Evolutionary conservation across 257 asterid species (phyloP).

Genomic region (Solanum habrochaites): DNA sequence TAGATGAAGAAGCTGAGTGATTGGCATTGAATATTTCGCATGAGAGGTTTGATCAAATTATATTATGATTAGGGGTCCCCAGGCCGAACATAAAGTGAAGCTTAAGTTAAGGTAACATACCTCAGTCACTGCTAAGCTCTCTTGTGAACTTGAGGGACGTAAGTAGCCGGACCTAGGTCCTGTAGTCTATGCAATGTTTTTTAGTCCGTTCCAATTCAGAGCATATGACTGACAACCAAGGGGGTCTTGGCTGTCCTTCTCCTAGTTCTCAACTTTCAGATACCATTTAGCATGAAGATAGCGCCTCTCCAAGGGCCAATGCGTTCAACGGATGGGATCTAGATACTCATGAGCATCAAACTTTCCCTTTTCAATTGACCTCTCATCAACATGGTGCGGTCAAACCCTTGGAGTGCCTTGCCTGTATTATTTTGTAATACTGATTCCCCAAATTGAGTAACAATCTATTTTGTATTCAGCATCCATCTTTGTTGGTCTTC

Average conservation of each 20-base stretch:
- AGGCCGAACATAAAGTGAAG: neutral
- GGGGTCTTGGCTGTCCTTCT: constrained; percentile 80
- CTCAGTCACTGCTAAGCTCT: constrained; percentile 21
- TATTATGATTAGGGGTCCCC: neutral
- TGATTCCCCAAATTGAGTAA: constrained; percentile 66
- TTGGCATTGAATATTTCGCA: neutral
- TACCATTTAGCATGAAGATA: constrained; percentile 59
- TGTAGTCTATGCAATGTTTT: constrained; percentile 22
- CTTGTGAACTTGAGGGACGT: constrained; percentile 13
- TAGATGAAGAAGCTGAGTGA: neutral
- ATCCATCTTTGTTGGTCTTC: constrained; percentile 91
- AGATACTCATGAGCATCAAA: constrained; percentile 47
- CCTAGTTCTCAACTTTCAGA: constrained; percentile 70
- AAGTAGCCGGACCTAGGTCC: constrained; percentile 7
- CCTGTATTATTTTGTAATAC: constrained; percentile 68
- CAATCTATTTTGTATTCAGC: constrained; percentile 71
- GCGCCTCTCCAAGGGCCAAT: constrained; percentile 75
- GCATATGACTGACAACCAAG: constrained; percentile 55
- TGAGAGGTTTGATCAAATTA: neutral
- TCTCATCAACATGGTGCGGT: constrained; percentile 44
- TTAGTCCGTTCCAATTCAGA: constrained; percentile 56
- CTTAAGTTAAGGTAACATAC: neutral
- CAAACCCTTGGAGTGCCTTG: constrained; percentile 66
- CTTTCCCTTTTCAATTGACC: constrained; percentile 48
- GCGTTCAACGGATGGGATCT: constrained; percentile 52